These are phyloP conservation scores for Lichina pygmaea DNA, from an alignment of 495 filamentous ascomycete species.

Conservation along the genomic window DNA sequence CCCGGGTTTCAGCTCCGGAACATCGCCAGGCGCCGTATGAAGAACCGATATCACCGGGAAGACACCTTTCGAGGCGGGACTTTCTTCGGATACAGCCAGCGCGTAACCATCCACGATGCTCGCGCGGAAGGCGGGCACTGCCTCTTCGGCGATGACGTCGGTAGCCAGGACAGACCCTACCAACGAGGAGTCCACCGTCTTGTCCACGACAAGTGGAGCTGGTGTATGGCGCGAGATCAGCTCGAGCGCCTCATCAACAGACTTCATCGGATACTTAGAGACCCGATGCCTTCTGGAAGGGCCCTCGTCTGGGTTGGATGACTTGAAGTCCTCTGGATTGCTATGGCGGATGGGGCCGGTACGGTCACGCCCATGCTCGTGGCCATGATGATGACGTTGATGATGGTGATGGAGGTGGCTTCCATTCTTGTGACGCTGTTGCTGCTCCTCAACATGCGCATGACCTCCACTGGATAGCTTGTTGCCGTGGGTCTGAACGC, in stretches of 20 bases:
- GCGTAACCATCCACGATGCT: constrained; percentile 98
- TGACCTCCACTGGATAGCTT: not conserved
- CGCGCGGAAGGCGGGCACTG: constrained; percentile 77
- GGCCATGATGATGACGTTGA: constrained; percentile 23
- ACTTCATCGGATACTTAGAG: constrained; percentile 81
- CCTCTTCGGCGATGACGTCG: constrained; percentile 52
- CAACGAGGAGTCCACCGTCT: constrained; percentile 26
- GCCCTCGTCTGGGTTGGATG: constrained; percentile 61
- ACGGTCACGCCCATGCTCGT: constrained; percentile 32
- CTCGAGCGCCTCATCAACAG: constrained; percentile 54
- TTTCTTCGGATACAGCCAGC: constrained; percentile 30
- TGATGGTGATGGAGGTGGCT: constrained; percentile 8
- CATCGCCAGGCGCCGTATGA: constrained; percentile 46
- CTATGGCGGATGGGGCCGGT: constrained; percentile 45
- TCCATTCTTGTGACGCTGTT: constrained; percentile 4
- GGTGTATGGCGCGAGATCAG: constrained; percentile 47
- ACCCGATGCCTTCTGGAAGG: constrained; percentile 51
- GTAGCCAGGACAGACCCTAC: constrained; percentile 58
- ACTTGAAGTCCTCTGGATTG: constrained; percentile 26
- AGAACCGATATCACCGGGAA: constrained; percentile 76
- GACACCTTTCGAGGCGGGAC: constrained; percentile 34
- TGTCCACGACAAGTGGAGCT: constrained; percentile 21
- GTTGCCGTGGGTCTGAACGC: constrained; percentile 11
- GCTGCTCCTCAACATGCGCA: not conserved
- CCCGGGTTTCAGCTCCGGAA: constrained; percentile 32